Conservation (phyloP, 495 filamentous ascomycete genomes). For the Trichocladium uniseriatum region DNA sequence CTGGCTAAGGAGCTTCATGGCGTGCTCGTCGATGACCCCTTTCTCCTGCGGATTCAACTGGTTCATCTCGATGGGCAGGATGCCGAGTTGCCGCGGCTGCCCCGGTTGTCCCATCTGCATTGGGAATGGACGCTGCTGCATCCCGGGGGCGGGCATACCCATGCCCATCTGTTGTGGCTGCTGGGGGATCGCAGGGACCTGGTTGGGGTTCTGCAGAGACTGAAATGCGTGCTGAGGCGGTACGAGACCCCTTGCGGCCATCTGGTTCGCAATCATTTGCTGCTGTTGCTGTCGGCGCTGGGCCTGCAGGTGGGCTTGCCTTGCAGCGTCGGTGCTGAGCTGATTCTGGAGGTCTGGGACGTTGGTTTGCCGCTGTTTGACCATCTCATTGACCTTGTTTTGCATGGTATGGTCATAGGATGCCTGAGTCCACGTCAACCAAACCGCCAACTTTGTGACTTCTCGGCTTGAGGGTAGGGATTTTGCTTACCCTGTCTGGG, state of each 20-base stretch:
- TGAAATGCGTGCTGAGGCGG: constrained; percentile 36
- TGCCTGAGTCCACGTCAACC: constrained; percentile 19
- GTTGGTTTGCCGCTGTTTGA: constrained; percentile 34
- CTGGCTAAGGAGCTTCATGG: constrained; percentile 14
- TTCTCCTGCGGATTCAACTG: constrained; percentile 24
- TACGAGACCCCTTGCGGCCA: constrained; percentile 32
- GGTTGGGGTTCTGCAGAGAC: constrained; percentile 42
- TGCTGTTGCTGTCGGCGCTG: constrained; percentile 25
- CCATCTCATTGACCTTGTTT: constrained; percentile 25
- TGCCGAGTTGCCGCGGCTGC: constrained; percentile 10
- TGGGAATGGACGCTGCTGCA: constrained; percentile 30
- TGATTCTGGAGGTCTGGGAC: constrained; percentile 33
- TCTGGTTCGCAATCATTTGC: constrained; percentile 41
- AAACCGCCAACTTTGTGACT: not conserved
- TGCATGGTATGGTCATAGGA: constrained; percentile 31
- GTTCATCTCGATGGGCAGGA: constrained; percentile 3
- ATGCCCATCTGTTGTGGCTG: constrained; percentile 27
- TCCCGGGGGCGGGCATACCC: constrained; percentile 26
- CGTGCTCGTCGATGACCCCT: constrained; percentile 22
- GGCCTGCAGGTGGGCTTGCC: constrained; percentile 30
- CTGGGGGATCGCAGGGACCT: constrained; percentile 35
- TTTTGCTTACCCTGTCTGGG: constrained; percentile 33
- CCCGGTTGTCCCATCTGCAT: constrained; percentile 29
- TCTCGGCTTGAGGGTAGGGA: not conserved
- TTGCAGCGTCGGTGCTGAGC: constrained; percentile 32